Evolutionary conservation across 1,139 yeast genomes (phyloP), one percentile per base, ranked within the genome.

Genomic region (Saccharomycopsis phalli): DNA sequence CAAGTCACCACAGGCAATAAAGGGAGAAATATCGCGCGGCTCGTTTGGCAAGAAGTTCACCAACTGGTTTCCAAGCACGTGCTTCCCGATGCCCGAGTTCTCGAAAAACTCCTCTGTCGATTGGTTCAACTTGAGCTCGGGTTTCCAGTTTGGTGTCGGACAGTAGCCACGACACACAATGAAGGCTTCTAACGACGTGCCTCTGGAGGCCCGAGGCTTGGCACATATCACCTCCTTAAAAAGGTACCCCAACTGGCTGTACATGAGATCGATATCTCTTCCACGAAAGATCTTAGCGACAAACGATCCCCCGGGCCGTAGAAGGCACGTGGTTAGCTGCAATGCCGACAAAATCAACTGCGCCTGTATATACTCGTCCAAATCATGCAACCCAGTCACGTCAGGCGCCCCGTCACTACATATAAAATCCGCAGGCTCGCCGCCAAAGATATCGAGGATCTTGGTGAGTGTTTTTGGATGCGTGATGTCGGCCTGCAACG

Each of bases 331-430:
- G 3, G 97, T 88, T 42, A 93, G 65, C 54, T 87, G 95, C 41
- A 91, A 65, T 1, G 98, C 98, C 30, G 95, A 79, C 49, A 87
- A 66, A 38, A 93, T 82, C 47, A 91, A 67, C 57, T 91, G 98
- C 1, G 95, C 96, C 61, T 91, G 98, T 42, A 91, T 83, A 56
- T 88, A 91, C 58, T 91, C 98, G 59, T 91, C 98, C 47, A 91
- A 66, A 60, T 93, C 98, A 57, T 93, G 98, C 41, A 91, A 61
- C 1, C 98, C 98, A 0, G 98, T 93, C 20, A 91, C 98, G 61
- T 91, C 98, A 1, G 98, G 98, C 0, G 98, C 98, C 40, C 98
- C 98, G 59, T 91, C 98, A 50, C 94, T 81, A 53, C 95, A 84
- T 1, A 91, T 95, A 56, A 91, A 81, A 58, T 91, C 98, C 0